phyloP scores from a whole-genome alignment of 176 grass and related monocot species.

The Carex myosuroides region DNA sequence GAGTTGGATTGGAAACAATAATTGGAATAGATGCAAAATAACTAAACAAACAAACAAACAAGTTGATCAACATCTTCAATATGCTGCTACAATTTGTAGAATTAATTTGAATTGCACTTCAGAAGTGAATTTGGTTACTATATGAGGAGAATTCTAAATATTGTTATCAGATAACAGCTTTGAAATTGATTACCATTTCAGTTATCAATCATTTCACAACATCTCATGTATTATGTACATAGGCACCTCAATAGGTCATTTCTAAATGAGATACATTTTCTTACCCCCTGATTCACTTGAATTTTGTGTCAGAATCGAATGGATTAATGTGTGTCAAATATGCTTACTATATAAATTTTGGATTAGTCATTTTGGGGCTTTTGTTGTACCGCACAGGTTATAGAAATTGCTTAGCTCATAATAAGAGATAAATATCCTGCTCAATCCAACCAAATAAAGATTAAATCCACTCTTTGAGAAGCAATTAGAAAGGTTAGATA shows the following conservation, averaged over 20 bases:
- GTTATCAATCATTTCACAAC: neutral
- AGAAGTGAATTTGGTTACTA: neutral
- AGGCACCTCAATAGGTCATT: neutral
- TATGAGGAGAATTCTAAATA: neutral
- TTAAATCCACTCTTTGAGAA: neutral
- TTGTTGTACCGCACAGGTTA: neutral
- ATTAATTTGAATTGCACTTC: neutral
- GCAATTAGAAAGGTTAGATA: slow-evolving; percentile 17
- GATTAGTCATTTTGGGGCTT: neutral
- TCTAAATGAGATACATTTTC: neutral
- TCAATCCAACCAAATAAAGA: neutral
- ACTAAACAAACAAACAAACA: neutral
- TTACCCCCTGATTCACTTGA: neutral
- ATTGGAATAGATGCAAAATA: neutral
- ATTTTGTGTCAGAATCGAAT: neutral
- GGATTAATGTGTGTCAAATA: neutral
- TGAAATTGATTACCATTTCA: neutral
- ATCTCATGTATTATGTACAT: neutral
- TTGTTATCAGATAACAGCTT: neutral
- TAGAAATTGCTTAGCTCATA: neutral
- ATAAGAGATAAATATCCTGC: slow-evolving; percentile 1
- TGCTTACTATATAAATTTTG: slow-evolving; percentile 3
- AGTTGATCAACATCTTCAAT: neutral
- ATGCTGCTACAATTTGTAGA: neutral
- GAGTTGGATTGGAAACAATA: neutral